Percentiles rank a stretch among this genome's conserved stretches.
Conservation (phyloP, 257 asterid genomes). For the Nicotiana undulata region DNA sequence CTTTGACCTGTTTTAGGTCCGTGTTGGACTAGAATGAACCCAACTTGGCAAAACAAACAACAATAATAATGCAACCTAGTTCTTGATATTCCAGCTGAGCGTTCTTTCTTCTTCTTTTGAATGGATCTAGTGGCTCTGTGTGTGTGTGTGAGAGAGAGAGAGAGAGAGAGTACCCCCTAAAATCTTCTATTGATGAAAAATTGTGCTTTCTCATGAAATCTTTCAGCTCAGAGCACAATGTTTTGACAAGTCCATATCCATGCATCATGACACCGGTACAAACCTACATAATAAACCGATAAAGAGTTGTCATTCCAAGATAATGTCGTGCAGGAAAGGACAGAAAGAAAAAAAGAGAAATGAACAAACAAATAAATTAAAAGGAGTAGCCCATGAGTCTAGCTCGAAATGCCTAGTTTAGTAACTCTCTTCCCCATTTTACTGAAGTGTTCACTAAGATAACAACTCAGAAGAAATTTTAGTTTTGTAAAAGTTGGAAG, state of each 20-base stretch:
- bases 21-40: background rate
- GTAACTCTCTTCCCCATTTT: background rate
- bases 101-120: background rate
- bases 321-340: background rate
- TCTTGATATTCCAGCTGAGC: background rate
- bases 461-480: background rate
- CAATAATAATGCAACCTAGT: background rate
- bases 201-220: constrained; percentile 78
- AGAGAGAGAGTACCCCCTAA: constrained; percentile 55
- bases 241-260: constrained; percentile 77
- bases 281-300: constrained; percentile 30
- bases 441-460: background rate
- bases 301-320: background rate
- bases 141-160: background rate
- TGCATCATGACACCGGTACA: constrained; percentile 98
- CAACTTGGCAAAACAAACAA: background rate
- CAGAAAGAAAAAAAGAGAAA: background rate
- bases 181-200: constrained; percentile 67
- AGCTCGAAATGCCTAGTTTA: background rate
- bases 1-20: background rate
- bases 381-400: background rate
- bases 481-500: background rate
- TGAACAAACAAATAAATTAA: background rate
- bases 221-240: constrained; percentile 75
- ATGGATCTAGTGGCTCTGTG: background rate